Percentiles rank a stretch among this genome's conserved stretches.
phyloP scores from a whole-genome alignment of 2,329 filamentous ascomycete species.

The Nemania sp. region DNA sequence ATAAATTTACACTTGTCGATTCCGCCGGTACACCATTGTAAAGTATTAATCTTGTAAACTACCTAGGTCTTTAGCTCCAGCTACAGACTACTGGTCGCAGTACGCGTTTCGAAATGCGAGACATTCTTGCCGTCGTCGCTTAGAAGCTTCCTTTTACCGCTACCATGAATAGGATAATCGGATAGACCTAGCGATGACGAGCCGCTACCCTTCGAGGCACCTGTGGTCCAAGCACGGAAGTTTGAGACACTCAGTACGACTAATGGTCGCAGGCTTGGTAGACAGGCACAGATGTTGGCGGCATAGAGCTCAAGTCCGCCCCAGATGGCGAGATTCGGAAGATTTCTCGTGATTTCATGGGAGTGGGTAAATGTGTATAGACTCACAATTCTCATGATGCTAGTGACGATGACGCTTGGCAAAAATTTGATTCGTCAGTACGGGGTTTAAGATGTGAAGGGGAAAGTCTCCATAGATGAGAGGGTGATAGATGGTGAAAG shows the following conservation, averaged over 20 bases:
- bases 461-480: not conserved
- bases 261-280: conserved; percentile 22
- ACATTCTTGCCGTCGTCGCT: conserved; percentile 19
- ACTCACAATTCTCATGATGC: conserved; percentile 26
- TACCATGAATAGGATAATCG: not conserved
- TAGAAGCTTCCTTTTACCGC: conserved; percentile 16
- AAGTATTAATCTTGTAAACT: not conserved
- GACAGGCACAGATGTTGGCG: conserved; percentile 19
- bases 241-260: conserved; percentile 10
- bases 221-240: conserved; percentile 14
- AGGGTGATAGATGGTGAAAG: not conserved
- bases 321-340: conserved; percentile 18
- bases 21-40: not conserved
- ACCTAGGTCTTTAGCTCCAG: not conserved
- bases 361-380: conserved; percentile 28
- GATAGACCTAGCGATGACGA: conserved; percentile 1
- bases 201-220: conserved; percentile 7
- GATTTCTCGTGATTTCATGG: conserved; percentile 10
- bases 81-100: not conserved
- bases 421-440: not conserved
- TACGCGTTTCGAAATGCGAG: conserved; percentile 15
- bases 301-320: conserved; percentile 25
- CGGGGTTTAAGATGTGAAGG: not conserved
- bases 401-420: conserved; percentile 21
- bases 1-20: not conserved